phyloP scores from a whole-genome alignment of 257 asterid species.

The Ehretia macrophylla region DNA sequence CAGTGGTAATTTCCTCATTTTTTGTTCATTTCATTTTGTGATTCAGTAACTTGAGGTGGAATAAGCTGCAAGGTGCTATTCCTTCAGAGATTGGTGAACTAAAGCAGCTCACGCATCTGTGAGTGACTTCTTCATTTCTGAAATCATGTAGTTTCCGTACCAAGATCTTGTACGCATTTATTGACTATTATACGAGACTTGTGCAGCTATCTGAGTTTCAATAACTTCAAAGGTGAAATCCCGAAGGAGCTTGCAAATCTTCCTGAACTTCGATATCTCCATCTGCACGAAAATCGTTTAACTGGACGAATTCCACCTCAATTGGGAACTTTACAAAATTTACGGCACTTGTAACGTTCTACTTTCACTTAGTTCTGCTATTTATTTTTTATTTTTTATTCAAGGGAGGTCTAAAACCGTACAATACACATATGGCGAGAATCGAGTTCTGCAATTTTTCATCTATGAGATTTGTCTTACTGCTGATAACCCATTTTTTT shows the following conservation, averaged over 20 bases:
- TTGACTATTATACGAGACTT: constrained; percentile 13
- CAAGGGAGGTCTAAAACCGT: too few relatives aligned
- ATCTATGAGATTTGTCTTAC: constrained; percentile 4
- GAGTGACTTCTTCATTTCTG: constrained; percentile 14
- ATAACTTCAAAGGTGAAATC: constrained; percentile 91
- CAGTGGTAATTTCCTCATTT: not conserved
- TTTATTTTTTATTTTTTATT: not conserved
- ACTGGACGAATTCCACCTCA: constrained; percentile 89
- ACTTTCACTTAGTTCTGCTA: not conserved
- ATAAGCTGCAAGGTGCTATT: constrained; percentile 90
- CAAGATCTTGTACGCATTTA: not conserved
- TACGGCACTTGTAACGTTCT: constrained; percentile 79
- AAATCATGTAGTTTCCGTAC: not conserved
- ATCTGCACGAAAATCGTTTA: constrained; percentile 88
- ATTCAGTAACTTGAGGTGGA: constrained; percentile 92
- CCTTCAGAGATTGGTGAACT: constrained; percentile 98
- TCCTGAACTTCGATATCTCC: constrained; percentile 91
- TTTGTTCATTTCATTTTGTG: constrained; percentile 12
- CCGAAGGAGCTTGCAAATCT: constrained; percentile 96
- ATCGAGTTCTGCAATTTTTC: too few relatives aligned
- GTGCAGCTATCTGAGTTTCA: constrained; percentile 91
- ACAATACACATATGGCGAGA: too few relatives aligned
- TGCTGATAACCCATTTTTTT: constrained; percentile 5
- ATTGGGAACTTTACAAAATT: constrained; percentile 73
- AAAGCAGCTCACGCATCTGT: constrained; percentile 95